Percentiles rank a stretch among this genome's conserved stretches.
These are phyloP conservation scores for Microthlaspi erraticum DNA, from an alignment of 345 rosid genomes.

Conservation along the genomic window DNA sequence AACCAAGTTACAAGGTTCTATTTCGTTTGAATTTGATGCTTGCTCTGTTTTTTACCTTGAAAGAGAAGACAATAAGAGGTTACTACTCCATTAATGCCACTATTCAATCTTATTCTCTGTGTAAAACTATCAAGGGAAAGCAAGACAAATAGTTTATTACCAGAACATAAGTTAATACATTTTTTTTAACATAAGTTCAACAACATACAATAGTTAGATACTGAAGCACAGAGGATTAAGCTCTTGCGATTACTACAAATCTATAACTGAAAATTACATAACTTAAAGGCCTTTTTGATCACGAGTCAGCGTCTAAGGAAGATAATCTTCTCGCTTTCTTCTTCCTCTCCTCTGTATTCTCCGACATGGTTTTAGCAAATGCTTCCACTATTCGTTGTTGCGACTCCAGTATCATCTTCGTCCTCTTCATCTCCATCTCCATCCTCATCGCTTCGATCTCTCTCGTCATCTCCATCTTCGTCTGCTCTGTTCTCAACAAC, in stretches of 20 bases:
- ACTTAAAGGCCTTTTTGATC: not conserved
- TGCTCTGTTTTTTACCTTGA: not conserved
- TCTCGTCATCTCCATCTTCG: conserved; percentile 89
- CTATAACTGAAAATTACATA: not conserved
- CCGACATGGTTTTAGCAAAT: conserved; percentile 66
- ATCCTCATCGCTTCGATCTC: conserved; percentile 88
- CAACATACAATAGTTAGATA: conserved; percentile 36
- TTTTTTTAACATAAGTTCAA: conserved; percentile 10
- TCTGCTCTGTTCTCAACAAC: conserved; percentile 80
- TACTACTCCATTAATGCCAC: conserved; percentile 3
- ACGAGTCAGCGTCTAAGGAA: conserved; percentile 4
- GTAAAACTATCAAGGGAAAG: not conserved
- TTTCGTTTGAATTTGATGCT: not conserved
- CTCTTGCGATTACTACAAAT: conserved; percentile 6
- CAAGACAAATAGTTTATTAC: not conserved
- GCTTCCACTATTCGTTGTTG: conserved; percentile 84
- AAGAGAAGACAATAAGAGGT: not conserved
- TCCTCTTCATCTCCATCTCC: conserved; percentile 93
- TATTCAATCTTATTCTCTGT: not conserved
- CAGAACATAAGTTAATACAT: conserved; percentile 2
- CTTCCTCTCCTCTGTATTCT: conserved; percentile 47
- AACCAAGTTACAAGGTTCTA: not conserved
- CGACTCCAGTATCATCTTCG: conserved; percentile 82
- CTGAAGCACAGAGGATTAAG: not conserved
- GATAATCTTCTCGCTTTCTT: conserved; percentile 39